Conservation (phyloP, 1,139 yeast genomes). For the Candida frijolesensis region DNA sequence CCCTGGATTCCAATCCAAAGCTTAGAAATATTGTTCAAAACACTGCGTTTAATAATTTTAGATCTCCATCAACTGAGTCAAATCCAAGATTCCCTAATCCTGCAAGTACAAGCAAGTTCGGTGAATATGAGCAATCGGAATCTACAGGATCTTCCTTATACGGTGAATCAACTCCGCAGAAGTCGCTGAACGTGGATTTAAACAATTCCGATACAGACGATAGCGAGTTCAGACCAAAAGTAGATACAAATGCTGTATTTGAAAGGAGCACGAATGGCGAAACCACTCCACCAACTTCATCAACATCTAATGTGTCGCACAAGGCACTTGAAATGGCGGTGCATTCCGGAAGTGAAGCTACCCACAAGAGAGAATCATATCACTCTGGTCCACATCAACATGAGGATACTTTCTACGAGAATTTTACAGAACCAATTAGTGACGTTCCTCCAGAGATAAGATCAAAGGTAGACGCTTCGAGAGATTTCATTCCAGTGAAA, state of each 20-base stretch:
- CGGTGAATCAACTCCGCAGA: background rate
- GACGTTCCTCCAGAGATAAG: conserved; percentile 9
- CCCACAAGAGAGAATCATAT: background rate
- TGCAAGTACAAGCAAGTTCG: background rate
- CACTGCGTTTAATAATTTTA: conserved; percentile 46
- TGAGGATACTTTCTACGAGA: conserved; percentile 6
- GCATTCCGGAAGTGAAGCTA: background rate
- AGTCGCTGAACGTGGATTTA: conserved; percentile 3
- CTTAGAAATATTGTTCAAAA: conserved; percentile 27
- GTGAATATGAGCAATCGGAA: background rate
- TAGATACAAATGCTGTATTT: conserved; percentile 16
- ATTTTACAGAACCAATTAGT: conserved; percentile 11
- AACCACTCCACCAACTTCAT: conserved; percentile 28
- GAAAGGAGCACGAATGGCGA: conserved; percentile 23
- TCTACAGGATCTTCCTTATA: conserved; percentile 1
- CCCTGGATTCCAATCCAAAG: conserved; percentile 11
- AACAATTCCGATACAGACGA: conserved; percentile 12
- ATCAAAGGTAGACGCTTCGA: background rate
- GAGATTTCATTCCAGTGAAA: conserved; percentile 3
- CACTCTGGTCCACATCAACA: background rate
- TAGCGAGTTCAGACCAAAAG: conserved; percentile 8
- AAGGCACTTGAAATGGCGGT: conserved; percentile 3
- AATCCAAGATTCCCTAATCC: conserved; percentile 10
- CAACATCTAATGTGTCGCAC: conserved; percentile 23
- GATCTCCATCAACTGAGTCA: conserved; percentile 21